phyloP scores from a whole-genome alignment of 2,329 filamentous ascomycete genomes.

The Ophiostoma sp. region DNA sequence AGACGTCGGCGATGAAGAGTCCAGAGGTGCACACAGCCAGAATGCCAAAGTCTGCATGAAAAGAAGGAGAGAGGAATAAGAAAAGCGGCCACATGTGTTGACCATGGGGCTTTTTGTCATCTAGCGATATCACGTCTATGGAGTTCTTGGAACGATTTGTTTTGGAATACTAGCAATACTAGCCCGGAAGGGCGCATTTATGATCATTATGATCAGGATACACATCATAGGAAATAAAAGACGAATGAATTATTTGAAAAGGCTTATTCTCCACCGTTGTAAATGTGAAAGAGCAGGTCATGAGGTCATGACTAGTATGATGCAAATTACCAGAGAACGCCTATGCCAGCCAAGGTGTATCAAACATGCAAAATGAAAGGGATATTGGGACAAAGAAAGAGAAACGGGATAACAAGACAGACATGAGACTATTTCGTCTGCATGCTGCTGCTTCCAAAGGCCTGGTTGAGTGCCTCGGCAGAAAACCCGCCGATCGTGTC shows the following conservation, averaged over 20 bases:
- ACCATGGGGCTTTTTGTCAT: no score
- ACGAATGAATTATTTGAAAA: background rate
- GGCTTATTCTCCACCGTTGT: no score
- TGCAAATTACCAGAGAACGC: background rate
- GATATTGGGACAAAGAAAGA: background rate
- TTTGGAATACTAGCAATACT: background rate
- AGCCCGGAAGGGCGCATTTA: background rate
- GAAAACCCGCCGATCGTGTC: slow-evolving; percentile 11
- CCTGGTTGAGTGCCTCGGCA: slow-evolving; percentile 24
- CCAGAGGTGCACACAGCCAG: no score
- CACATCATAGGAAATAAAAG: background rate
- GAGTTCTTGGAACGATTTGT: background rate
- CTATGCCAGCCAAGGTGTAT: background rate
- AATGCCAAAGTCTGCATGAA: no score
- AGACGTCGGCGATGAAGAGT: background rate
- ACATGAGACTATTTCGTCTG: background rate
- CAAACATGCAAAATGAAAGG: background rate
- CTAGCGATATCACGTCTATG: background rate
- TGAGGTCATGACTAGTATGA: background rate
- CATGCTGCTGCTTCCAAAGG: slow-evolving; percentile 21
- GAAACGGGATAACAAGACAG: background rate
- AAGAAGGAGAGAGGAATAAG: background rate
- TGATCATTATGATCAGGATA: background rate
- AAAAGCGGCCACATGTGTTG: background rate
- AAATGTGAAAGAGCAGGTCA: no score